Evolutionary conservation across 208 protist species (phyloP).

Genomic region (Leishmania gerbilli): DNA sequence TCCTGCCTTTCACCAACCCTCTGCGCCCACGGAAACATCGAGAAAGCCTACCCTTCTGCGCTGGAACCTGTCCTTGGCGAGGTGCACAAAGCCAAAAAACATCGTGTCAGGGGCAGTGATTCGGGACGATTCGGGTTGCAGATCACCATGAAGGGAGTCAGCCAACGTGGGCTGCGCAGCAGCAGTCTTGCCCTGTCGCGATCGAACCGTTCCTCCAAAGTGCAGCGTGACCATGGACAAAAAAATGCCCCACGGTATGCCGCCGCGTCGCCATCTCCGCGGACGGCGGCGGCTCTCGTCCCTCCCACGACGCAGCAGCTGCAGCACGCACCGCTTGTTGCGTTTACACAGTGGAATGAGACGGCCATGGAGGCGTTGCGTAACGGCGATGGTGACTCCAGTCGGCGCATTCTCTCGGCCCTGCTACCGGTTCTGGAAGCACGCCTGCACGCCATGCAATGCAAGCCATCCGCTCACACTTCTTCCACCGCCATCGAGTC

Average conservation of each 20-base stretch:
- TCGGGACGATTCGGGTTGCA: background rate
- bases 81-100: background rate
- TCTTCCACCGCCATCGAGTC: background rate
- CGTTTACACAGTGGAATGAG: conserved; percentile 69
- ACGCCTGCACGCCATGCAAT: conserved; percentile 4
- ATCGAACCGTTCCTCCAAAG: background rate
- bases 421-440: conserved; percentile 19
- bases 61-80: background rate
- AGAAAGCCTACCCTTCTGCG: background rate
- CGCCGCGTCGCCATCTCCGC: background rate
- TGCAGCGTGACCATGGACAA: background rate
- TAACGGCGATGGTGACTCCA: conserved; percentile 38
- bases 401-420: conserved; percentile 26
- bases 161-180: background rate
- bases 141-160: background rate
- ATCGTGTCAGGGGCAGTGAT: background rate
- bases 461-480: conserved; percentile 8
- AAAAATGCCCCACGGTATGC: background rate
- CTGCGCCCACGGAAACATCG: background rate
- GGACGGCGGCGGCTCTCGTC: background rate
- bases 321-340: conserved; percentile 23
- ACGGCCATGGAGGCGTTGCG: conserved; percentile 68
- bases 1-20: background rate
- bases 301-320: conserved; percentile 5
- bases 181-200: background rate